Evolutionary conservation across 1,284 basidiomycete species (phyloP), one percentile per base, ranked within the genome.

Genomic region (Cryptococcus sp.): DNA sequence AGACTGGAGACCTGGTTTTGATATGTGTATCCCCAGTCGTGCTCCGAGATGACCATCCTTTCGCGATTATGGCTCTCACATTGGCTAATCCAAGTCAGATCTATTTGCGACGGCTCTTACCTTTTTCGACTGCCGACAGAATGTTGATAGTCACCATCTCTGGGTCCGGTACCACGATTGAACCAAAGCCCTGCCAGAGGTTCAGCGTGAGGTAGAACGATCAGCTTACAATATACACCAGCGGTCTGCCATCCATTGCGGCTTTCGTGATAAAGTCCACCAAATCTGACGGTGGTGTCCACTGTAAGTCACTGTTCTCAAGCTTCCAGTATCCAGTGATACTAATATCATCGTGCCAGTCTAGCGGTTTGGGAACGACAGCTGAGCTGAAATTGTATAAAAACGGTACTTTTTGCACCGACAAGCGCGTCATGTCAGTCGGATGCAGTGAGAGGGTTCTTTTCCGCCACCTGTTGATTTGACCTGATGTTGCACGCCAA

Each of bases 391-490:
- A 86, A 66, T 86, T 86, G 73, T 86, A 90, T 52, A 89, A 80
- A 71, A 88, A 88, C 0, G 85, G 85, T 14, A 81, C 78, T 65
- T 86, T 86, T 48, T 83, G 82, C 58, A 85, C 82, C 11, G 83
- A 82, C 49, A 87, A 68, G 67, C 83, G 81, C n/a, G 83, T 82
- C 78, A 87, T 82, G 58, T 83, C 84, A 3, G 87, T 89, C 42
- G 82, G 76, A 2, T 70, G 73, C 11, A 90, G 70, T 5, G 76
- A 71, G 15, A 90, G 78, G n/a, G 79, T 76, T 31, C 83, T 77
- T 60, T 81, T 81, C 32, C 87, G 78, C 87, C 87, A 89, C 45
- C 80, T 78, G 68, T 90, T 89, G 69, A 90, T 83, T 70, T 89
- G 87, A 1, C 82, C 79, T 4, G 86, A 82, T 0, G 83, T 85